These are phyloP conservation scores for Globisporangium okanoganense DNA, from an alignment of 352 stramenopile species.

Conservation along the genomic window DNA sequence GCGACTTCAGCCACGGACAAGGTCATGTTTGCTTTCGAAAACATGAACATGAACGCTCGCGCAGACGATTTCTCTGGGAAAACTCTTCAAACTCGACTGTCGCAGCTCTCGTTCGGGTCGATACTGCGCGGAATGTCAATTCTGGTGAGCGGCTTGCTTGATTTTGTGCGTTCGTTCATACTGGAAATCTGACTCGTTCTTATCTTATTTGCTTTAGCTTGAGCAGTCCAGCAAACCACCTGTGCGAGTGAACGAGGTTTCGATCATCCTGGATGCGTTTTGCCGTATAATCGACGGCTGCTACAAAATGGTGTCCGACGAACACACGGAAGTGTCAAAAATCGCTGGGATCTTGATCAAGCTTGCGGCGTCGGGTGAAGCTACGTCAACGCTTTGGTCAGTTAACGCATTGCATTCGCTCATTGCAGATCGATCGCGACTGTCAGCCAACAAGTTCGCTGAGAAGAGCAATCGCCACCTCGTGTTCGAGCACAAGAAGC, in stretches of 20 bases:
- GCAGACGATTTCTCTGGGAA: slow-evolving; percentile 54
- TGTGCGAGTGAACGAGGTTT: slow-evolving; percentile 59
- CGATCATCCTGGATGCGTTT: slow-evolving; percentile 65
- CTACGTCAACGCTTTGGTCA: slow-evolving; percentile 53
- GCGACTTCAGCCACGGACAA: slow-evolving; percentile 49
- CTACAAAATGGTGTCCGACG: slow-evolving; percentile 55
- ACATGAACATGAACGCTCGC: slow-evolving; percentile 69
- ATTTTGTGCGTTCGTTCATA: not conserved
- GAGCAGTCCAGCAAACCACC: slow-evolving; percentile 61
- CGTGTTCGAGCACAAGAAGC: slow-evolving; percentile 62
- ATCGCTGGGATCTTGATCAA: slow-evolving; percentile 41
- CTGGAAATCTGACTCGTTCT: not conserved
- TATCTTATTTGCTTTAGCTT: slow-evolving; percentile 29
- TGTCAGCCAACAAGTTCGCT: slow-evolving; percentile 29
- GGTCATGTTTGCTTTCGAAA: slow-evolving; percentile 68
- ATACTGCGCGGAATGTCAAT: slow-evolving; percentile 54
- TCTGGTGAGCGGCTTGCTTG: slow-evolving; percentile 37
- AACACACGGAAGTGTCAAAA: slow-evolving; percentile 35
- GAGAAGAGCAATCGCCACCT: slow-evolving; percentile 57
- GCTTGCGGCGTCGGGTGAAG: slow-evolving; percentile 44
- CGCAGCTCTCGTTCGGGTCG: slow-evolving; percentile 51
- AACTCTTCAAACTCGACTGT: slow-evolving; percentile 35
- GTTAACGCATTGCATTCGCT: slow-evolving; percentile 65
- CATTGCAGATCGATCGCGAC: slow-evolving; percentile 40
- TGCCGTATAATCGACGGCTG: slow-evolving; percentile 70